Evolutionary conservation across 2,329 filamentous ascomycete species (phyloP).

Genomic region (Pyrenophora seminiperda): DNA sequence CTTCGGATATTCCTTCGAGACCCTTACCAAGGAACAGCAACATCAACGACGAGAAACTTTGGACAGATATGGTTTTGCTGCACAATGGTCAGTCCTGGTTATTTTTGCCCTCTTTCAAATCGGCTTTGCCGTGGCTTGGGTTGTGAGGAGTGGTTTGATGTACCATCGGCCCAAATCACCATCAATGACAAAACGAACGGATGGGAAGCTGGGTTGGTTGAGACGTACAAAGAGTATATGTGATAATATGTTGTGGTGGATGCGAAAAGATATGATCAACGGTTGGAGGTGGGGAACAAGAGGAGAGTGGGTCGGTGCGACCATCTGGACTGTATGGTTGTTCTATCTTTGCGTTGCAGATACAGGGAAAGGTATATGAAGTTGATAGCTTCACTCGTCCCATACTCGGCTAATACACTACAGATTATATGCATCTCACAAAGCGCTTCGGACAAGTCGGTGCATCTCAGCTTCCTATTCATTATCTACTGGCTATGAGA

Average conservation of each 20-base stretch:
- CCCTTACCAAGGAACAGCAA: constrained; percentile 57
- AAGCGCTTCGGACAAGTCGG: constrained; percentile 65
- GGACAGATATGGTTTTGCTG: constrained; percentile 61
- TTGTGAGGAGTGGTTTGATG: constrained; percentile 32
- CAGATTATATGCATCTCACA: constrained; percentile 68
- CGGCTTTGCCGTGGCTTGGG: constrained; percentile 45
- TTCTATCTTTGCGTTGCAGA: constrained; percentile 56
- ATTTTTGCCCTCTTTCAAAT: constrained; percentile 52
- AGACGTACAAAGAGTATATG: constrained; percentile 28
- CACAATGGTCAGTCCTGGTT: constrained; percentile 59
- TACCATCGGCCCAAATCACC: constrained; percentile 51
- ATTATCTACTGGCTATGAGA: constrained; percentile 62
- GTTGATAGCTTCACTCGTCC: no score
- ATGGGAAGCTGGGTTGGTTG: constrained; percentile 32
- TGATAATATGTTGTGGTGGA: constrained; percentile 50
- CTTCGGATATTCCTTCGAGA: constrained; percentile 59
- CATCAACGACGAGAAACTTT: constrained; percentile 58
- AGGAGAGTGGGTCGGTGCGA: constrained; percentile 56
- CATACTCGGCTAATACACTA: background rate
- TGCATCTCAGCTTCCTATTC: constrained; percentile 63
- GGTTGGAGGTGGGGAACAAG: constrained; percentile 58
- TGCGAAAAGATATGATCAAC: constrained; percentile 50
- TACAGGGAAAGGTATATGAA: constrained; percentile 59
- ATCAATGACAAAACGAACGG: constrained; percentile 44
- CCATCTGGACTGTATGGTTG: constrained; percentile 60